Conservation (phyloP, 2,329 filamentous ascomycete species). For the Trichophaea hybrida region DNA sequence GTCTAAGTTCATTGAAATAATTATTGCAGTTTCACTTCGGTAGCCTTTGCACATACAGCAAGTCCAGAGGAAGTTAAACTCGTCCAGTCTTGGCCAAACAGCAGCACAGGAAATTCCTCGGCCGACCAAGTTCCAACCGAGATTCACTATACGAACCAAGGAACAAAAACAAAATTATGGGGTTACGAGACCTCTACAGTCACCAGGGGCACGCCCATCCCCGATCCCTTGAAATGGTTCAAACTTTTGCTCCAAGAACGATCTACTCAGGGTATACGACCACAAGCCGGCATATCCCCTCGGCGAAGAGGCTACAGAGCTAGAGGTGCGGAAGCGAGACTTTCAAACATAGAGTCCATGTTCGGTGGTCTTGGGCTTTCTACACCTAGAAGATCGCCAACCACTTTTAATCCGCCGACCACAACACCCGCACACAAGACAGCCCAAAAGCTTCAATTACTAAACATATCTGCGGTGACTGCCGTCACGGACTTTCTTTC, state of each 20-base stretch:
- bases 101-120: background rate
- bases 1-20: no score
- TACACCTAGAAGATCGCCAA: background rate
- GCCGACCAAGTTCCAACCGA: constrained; percentile 2
- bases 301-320: background rate
- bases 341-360: background rate
- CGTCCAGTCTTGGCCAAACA: background rate
- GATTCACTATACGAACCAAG: background rate
- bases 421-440: background rate
- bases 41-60: background rate
- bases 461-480: background rate
- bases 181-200: background rate
- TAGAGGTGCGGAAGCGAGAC: no score
- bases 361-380: background rate
- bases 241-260: constrained; percentile 3
- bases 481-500: constrained; percentile 1
- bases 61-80: background rate
- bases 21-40: background rate
- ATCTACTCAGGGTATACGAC: background rate
- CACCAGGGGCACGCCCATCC: background rate
- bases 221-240: constrained; percentile 1
- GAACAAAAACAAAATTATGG: background rate
- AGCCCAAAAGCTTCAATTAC: background rate
- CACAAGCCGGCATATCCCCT: background rate
- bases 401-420: background rate